phyloP scores from a whole-genome alignment of 257 asterid genomes.

The Solanum medicagineum region DNA sequence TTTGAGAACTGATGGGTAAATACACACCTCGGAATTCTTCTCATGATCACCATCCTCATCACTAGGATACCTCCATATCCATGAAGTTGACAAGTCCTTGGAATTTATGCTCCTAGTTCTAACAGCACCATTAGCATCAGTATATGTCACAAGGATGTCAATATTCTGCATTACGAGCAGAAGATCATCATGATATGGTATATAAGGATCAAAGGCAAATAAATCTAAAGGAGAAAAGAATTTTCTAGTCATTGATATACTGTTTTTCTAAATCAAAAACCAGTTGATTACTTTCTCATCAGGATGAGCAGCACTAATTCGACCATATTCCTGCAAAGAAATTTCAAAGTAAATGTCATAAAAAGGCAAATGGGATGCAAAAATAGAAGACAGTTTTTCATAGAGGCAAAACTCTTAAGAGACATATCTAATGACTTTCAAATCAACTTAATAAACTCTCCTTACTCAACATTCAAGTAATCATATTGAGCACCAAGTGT shows the following conservation, averaged over 20 bases:
- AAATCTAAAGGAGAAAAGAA: background rate
- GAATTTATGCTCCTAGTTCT: slow-evolving; percentile 53
- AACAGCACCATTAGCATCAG: slow-evolving; percentile 66
- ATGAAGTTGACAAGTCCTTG: slow-evolving; percentile 69
- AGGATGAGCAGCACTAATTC: slow-evolving; percentile 23
- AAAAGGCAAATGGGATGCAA: slow-evolving; percentile 1
- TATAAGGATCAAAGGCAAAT: background rate
- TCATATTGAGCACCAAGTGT: background rate
- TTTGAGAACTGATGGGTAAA: background rate
- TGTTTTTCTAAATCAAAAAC: slow-evolving; percentile 7
- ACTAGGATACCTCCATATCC: slow-evolving; percentile 78
- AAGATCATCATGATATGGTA: background rate
- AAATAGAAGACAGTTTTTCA: background rate
- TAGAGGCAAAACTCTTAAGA: background rate
- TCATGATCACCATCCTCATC: slow-evolving; percentile 27
- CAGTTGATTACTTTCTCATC: slow-evolving; percentile 48
- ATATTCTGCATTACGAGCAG: slow-evolving; percentile 55
- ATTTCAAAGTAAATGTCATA: slow-evolving; percentile 9
- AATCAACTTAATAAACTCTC: background rate
- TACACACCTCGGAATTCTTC: slow-evolving; percentile 30
- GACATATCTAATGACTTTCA: background rate
- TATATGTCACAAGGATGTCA: slow-evolving; percentile 68
- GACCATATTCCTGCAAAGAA: slow-evolving; percentile 46
- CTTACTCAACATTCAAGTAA: background rate
- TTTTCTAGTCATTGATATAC: background rate